phyloP scores from a whole-genome alignment of 2,329 filamentous ascomycete species.

The Cryphonectria japonica region DNA sequence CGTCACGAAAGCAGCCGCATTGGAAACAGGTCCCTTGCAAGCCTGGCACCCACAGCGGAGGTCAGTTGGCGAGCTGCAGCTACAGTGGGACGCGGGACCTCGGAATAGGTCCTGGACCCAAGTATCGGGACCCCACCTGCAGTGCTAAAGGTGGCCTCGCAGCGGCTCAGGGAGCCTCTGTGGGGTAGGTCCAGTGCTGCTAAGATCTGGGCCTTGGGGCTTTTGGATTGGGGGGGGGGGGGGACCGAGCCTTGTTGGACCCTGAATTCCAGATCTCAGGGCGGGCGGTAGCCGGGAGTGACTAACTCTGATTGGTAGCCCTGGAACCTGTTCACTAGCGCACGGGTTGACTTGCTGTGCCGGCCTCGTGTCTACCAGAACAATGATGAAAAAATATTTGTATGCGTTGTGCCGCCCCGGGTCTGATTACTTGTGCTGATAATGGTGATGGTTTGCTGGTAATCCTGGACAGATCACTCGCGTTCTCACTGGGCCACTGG shows the following conservation, averaged over 20 bases:
- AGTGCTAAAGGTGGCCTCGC: background rate
- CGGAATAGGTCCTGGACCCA: constrained; percentile 1
- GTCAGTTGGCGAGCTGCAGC: constrained; percentile 8
- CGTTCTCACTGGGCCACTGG: background rate
- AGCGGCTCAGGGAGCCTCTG: constrained; percentile 1
- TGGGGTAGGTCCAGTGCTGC: constrained; percentile 26
- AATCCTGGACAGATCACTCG: background rate
- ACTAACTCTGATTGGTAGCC: constrained; percentile 1
- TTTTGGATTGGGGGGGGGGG: background rate
- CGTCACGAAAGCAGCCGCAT: constrained; percentile 22
- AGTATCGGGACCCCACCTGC: background rate
- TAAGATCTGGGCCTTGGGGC: background rate
- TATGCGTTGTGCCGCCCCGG: background rate
- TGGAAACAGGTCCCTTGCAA: constrained; percentile 9
- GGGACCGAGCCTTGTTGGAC: background rate
- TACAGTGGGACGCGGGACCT: constrained; percentile 7
- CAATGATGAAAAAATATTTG: background rate
- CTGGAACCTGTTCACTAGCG: background rate
- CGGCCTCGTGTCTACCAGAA: background rate
- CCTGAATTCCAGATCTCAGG: background rate
- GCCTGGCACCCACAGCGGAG: background rate
- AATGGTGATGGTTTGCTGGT: background rate
- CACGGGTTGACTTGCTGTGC: background rate
- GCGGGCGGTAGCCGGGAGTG: background rate
- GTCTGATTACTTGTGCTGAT: background rate